phyloP scores from a whole-genome alignment of 148 eudicot species.

The Rhododendron griersonianum region DNA sequence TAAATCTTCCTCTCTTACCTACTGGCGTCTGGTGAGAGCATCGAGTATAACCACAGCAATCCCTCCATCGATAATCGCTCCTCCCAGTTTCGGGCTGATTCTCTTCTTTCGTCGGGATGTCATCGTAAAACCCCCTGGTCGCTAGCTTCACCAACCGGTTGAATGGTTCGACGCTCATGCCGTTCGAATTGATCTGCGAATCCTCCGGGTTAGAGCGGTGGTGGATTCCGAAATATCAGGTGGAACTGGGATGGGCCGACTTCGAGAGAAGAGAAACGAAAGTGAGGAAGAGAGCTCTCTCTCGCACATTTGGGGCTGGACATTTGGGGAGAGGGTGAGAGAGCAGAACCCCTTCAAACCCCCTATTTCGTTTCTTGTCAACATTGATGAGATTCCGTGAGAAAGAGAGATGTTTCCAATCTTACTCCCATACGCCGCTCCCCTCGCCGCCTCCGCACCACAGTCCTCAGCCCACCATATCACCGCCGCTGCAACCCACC shows the following conservation, averaged over 20 bases:
- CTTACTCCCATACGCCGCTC: too few relatives aligned
- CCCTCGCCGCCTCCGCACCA: too few relatives aligned
- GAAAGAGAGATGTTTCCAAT: too few relatives aligned
- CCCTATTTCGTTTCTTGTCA: too few relatives aligned
- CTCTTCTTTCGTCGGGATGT: conserved; percentile 75
- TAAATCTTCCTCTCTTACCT: conserved; percentile 95
- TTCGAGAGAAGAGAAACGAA: too few relatives aligned
- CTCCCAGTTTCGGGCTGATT: conserved; percentile 70
- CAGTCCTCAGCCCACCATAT: too few relatives aligned
- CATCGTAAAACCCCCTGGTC: conserved; percentile 89
- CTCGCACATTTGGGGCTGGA: too few relatives aligned
- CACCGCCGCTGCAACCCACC: too few relatives aligned
- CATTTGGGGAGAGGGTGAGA: too few relatives aligned
- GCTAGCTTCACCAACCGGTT: conserved; percentile 79
- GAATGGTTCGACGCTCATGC: conserved; percentile 40
- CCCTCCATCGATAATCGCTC: conserved; percentile 67
- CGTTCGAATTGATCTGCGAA: neutral
- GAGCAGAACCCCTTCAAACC: too few relatives aligned
- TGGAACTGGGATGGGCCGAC: neutral
- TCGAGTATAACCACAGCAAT: conserved; percentile 92
- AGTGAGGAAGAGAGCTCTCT: too few relatives aligned
- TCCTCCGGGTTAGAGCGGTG: neutral
- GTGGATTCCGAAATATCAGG: neutral
- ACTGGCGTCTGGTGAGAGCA: conserved; percentile 91
- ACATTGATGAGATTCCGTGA: too few relatives aligned